phyloP scores from a whole-genome alignment of 2,329 filamentous ascomycete species.

The Capronia epimyces region DNA sequence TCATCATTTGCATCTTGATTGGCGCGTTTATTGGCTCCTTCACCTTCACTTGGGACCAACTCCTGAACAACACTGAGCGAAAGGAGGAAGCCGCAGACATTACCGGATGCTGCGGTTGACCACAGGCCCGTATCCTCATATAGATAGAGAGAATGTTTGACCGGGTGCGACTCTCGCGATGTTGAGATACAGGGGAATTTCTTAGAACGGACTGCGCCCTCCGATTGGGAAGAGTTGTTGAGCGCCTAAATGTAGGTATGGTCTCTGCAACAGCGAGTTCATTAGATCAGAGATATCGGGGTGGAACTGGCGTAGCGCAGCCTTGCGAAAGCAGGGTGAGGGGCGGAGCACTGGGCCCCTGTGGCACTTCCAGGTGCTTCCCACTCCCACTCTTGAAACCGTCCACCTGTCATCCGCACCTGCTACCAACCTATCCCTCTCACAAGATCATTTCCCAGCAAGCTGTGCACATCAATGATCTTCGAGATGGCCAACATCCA shows the following conservation, averaged over 20 bases:
- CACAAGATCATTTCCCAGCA: neutral
- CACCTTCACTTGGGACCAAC: too few relatives aligned
- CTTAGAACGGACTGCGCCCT: too few relatives aligned
- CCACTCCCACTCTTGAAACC: neutral
- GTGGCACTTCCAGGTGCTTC: neutral
- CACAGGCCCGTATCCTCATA: too few relatives aligned
- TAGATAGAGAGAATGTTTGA: too few relatives aligned
- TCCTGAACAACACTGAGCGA: too few relatives aligned
- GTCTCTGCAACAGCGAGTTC: too few relatives aligned
- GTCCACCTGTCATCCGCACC: neutral
- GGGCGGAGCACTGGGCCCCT: neutral
- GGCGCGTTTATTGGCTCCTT: conserved; percentile 42
- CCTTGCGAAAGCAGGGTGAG: neutral
- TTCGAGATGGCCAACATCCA: conserved; percentile 68
- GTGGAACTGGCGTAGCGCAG: neutral
- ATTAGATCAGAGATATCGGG: neutral
- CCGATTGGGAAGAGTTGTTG: too few relatives aligned
- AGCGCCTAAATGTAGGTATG: too few relatives aligned
- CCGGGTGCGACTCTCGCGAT: too few relatives aligned
- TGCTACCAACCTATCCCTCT: neutral
- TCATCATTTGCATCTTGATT: conserved; percentile 76
- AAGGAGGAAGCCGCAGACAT: too few relatives aligned
- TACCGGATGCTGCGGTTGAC: too few relatives aligned
- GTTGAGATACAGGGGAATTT: too few relatives aligned
- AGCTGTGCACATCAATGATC: conserved; percentile 15